Percentiles rank a stretch among this genome's conserved stretches.
These are phyloP conservation scores for Mrakia gelida DNA, from an alignment of 768 basidiomycete genomes.

Conservation along the genomic window DNA sequence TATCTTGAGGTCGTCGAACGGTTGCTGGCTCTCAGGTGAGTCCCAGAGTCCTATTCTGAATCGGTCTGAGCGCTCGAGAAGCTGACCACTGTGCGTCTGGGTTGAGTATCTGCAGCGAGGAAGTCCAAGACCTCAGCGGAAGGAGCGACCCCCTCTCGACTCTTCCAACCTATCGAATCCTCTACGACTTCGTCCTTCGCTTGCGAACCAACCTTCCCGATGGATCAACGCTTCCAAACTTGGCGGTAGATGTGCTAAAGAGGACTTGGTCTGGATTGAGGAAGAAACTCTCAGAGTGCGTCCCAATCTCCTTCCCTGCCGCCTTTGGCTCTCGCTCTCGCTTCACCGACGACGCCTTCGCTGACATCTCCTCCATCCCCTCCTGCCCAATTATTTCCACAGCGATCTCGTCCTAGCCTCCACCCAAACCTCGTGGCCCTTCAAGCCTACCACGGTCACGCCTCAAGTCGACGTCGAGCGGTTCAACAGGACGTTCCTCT, in stretches of 20 bases:
- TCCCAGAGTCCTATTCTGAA: not conserved
- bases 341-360: not conserved
- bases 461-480: constrained; percentile 4
- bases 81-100: not conserved
- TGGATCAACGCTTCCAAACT: not conserved
- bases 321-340: not conserved
- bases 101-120: constrained; percentile 1
- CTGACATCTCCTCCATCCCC: no score
- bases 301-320: not conserved
- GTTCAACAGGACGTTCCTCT: constrained; percentile 74
- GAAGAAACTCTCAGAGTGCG: constrained; percentile 22
- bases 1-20: constrained; percentile 15
- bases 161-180: constrained; percentile 14
- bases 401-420: constrained; percentile 26
- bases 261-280: constrained; percentile 25
- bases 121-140: not conserved
- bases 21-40: constrained; percentile 11
- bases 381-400: not conserved
- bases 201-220: not conserved
- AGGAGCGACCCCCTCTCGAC: constrained; percentile 5
- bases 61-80: not conserved
- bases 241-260: constrained; percentile 15
- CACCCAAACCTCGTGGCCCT: constrained; percentile 18
- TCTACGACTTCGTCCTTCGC: constrained; percentile 8
- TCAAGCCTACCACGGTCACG: constrained; percentile 1